Evolutionary conservation across 2,329 filamentous ascomycete species (phyloP).

Genomic region (Verticillium tricorpus): DNA sequence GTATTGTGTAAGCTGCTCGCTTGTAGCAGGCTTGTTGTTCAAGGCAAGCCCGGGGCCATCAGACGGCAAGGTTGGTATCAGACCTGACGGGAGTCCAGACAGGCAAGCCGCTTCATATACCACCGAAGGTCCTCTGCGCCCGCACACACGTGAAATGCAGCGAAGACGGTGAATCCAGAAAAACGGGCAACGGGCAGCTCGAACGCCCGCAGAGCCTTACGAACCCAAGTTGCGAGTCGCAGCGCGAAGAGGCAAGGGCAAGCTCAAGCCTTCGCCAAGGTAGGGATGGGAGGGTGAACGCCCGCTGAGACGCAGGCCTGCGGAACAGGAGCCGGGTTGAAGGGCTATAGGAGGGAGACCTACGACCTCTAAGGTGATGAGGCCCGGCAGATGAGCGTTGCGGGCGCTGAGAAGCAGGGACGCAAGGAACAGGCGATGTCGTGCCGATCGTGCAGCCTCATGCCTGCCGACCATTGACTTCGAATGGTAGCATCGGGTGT

Average conservation of each 20-base stretch:
- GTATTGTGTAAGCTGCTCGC: too few relatives aligned
- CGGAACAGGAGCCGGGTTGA: slow-evolving; percentile 5
- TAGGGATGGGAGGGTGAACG: slow-evolving; percentile 4
- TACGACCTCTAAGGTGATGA: not conserved
- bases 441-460: not conserved
- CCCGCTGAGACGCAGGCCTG: slow-evolving; percentile 12
- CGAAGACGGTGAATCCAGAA: not conserved
- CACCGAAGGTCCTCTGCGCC: slow-evolving; percentile 3
- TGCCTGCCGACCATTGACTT: not conserved
- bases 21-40: too few relatives aligned
- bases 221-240: not conserved
- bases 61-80: too few relatives aligned
- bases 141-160: slow-evolving; percentile 9
- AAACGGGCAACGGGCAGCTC: not conserved
- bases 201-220: not conserved
- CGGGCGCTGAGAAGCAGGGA: slow-evolving; percentile 5
- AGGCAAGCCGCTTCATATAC: not conserved
- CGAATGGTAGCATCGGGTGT: not conserved
- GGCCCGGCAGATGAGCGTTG: not conserved
- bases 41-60: too few relatives aligned
- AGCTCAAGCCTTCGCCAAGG: slow-evolving; percentile 2
- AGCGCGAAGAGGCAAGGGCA: not conserved
- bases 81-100: too few relatives aligned
- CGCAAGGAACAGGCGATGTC: not conserved
- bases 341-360: slow-evolving; percentile 1